A percentile compares a stretch with the other conserved stretches of the same genome.
Conservation (phyloP, 805 yeast genomes). For the Kodamaea sagamina region DNA sequence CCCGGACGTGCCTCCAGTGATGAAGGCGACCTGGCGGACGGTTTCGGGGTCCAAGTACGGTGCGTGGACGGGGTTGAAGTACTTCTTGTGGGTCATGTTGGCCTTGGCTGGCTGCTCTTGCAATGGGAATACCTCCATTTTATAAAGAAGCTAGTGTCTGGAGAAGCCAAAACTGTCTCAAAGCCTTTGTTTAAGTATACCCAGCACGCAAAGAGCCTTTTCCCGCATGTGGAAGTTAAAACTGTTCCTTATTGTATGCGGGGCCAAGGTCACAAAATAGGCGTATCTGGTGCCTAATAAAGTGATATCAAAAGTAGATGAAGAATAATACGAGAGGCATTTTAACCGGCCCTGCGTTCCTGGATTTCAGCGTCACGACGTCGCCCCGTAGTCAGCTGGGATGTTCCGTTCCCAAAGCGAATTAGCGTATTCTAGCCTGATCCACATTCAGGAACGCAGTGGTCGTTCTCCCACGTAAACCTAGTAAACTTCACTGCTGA, state of each 20-base stretch:
- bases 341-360: background rate
- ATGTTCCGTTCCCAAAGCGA: too few relatives aligned
- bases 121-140: background rate
- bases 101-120: background rate
- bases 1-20: constrained; percentile 45
- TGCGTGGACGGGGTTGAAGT: constrained; percentile 31
- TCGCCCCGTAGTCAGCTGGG: too few relatives aligned
- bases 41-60: constrained; percentile 29
- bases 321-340: background rate
- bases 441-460: too few relatives aligned
- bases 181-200: too few relatives aligned
- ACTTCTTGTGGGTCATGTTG: constrained; percentile 13
- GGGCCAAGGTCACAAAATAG: constrained; percentile 3
- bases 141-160: background rate
- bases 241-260: background rate
- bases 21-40: constrained; percentile 32
- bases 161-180: too few relatives aligned
- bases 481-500: too few relatives aligned
- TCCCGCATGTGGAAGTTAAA: constrained; percentile 4
- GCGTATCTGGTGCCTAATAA: constrained; percentile 6
- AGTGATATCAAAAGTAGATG: background rate
- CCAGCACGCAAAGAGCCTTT: background rate
- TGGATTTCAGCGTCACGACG: background rate
- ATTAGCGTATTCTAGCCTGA: too few relatives aligned
- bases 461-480: too few relatives aligned